Evolutionary conservation across 805 yeast genomes (phyloP), one percentile per base, ranked within the genome.

Genomic region (Blastobotrys americana): DNA sequence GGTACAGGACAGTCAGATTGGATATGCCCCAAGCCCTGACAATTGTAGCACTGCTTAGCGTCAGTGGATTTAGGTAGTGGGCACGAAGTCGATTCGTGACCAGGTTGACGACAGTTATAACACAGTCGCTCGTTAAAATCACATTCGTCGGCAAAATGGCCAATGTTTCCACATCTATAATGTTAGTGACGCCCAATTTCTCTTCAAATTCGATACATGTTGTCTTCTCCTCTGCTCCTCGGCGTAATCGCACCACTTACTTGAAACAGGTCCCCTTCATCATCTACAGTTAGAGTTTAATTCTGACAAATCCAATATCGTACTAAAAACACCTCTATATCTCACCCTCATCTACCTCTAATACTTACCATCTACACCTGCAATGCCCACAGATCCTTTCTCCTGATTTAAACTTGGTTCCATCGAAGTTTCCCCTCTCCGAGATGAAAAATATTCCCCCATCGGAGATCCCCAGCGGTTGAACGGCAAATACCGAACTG

Each of bases 151-250:
- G 95, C 95, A 60, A 86, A 76, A 72, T 86, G 96, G 58, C 95
- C 95, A 56, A 82, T 75, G 70, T 84, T 85, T 61, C 96, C 96
- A 71, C 96, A 86, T 66, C 85, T 86, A 76, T n/a, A n/a, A n/a
- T n/a, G 78, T 13, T 13, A 18, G 42, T 10, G 19, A 13, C 34
- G 9, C 10, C 3, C 17, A 28, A 20, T 20, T 9, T 4, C 6
- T 39, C 10, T 35, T 35, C 18, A 28, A 10, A 13, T n/a, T 34
- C 41, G 25, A 15, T 41, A 13, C 17, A 13, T 37, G 20, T 9
- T 17, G n/a, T 5, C 8, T 21, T 18, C 4, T 13, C 37, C 25
- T 20, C 3, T 20, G 4, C 40, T 10, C 31, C 15, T 10, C 15
- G n/a, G n/a, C 40, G 19, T 20, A 22, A 20, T n/a, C n/a, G 36